A percentile compares a stretch with the other conserved stretches of the same genome.
phyloP scores from a whole-genome alignment of 2,329 filamentous ascomycete genomes.

The Cytospora chrysosperma region DNA sequence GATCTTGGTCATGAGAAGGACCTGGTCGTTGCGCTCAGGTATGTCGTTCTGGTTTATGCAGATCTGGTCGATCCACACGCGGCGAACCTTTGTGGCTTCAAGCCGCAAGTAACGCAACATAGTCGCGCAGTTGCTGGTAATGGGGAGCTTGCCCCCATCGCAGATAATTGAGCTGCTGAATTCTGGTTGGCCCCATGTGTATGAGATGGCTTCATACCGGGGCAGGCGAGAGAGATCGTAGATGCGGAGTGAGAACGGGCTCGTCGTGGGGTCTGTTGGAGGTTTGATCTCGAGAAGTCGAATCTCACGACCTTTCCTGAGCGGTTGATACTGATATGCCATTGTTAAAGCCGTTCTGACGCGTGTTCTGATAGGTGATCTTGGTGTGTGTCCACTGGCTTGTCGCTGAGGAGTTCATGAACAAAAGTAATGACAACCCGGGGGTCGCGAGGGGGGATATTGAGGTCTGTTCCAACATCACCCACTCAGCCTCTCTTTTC shows the following conservation, averaged over 20 bases:
- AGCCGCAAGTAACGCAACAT: conserved; percentile 1
- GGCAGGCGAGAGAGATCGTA: neutral
- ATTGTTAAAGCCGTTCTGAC: neutral
- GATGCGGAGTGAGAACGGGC: neutral
- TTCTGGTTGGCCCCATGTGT: conserved; percentile 9
- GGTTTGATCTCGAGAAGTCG: neutral
- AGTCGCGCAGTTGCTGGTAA: conserved; percentile 15
- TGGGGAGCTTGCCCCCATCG: conserved; percentile 27
- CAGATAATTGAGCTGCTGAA: conserved; percentile 34
- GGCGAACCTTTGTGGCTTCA: neutral
- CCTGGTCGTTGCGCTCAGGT: conserved; percentile 24
- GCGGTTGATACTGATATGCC: neutral
- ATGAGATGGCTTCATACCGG: conserved; percentile 12
- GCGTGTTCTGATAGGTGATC: too few relatives aligned
- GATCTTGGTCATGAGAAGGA: conserved; percentile 25
- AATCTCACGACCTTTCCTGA: neutral
- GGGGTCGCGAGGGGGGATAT: too few relatives aligned
- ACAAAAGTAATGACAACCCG: too few relatives aligned
- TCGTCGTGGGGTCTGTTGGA: neutral
- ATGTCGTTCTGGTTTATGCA: conserved; percentile 28
- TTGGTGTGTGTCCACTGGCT: too few relatives aligned
- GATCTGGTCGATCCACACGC: conserved; percentile 28
- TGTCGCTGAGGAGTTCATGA: too few relatives aligned
- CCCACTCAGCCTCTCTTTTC: too few relatives aligned
- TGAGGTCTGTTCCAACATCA: too few relatives aligned